Percentiles rank a stretch among this genome's conserved stretches.
These are phyloP conservation scores for Camellia japonica DNA, from an alignment of 148 eudicot genomes.

Conservation along the genomic window DNA sequence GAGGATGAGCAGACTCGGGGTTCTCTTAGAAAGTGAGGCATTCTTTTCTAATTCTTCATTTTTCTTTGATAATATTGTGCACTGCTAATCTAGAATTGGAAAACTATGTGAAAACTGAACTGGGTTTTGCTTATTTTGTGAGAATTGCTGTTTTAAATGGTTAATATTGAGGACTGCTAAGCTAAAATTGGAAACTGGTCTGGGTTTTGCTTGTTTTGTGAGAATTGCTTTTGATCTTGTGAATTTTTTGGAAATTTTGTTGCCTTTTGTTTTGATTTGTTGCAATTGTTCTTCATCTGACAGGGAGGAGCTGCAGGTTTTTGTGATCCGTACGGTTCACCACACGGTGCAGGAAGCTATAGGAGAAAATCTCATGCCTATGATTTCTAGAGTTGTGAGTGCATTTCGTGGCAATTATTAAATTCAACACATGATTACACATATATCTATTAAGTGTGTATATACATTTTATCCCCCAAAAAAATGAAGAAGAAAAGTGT, in stretches of 20 bases:
- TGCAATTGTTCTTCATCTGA: neutral
- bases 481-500: neutral
- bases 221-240: neutral
- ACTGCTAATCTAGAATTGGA: neutral
- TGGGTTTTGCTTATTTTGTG: constrained; percentile 13
- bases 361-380: constrained; percentile 15
- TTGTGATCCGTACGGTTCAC: constrained; percentile 10
- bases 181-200: neutral
- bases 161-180: neutral
- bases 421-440: neutral
- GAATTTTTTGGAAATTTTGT: neutral
- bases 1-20: too few species aligned
- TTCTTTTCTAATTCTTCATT: too few species aligned
- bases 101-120: neutral
- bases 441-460: neutral
- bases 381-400: constrained; percentile 26
- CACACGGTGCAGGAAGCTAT: constrained; percentile 5
- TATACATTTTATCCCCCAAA: neutral
- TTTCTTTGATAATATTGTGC: too few species aligned
- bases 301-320: constrained; percentile 13
- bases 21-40: too few species aligned
- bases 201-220: neutral
- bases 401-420: neutral
- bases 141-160: neutral
- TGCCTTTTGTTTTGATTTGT: neutral